Percentiles rank a stretch among this genome's conserved stretches.
Conservation (phyloP, 192 early-diverging fungal genomes). For the Entomortierella parvispora region DNA sequence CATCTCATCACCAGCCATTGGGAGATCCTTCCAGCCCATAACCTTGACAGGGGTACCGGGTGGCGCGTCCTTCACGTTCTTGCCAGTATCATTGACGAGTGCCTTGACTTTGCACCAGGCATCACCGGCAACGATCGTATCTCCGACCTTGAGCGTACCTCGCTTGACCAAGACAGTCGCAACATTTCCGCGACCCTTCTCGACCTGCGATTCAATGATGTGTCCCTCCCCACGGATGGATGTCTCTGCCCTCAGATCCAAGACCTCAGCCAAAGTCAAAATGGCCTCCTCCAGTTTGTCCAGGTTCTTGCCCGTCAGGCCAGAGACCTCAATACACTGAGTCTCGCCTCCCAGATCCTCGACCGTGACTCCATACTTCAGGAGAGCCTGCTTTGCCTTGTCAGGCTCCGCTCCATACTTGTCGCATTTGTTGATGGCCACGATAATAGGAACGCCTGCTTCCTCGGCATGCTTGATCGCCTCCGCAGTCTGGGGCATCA, state of each 20-base stretch:
- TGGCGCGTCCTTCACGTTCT: constrained; percentile 73
- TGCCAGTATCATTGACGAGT: constrained; percentile 84
- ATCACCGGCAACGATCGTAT: constrained; percentile 85
- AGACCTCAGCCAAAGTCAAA: constrained; percentile 83
- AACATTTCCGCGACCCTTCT: constrained; percentile 86
- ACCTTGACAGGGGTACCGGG: constrained; percentile 90
- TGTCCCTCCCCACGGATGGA: constrained; percentile 83
- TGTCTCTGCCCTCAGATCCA: constrained; percentile 87
- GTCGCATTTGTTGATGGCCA: constrained; percentile 99
- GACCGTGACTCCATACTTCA: constrained; percentile 82
- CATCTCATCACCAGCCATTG: constrained; percentile 89
- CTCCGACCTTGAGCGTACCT: constrained; percentile 85
- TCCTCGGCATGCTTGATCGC: constrained; percentile 92
- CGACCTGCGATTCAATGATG: constrained; percentile 89
- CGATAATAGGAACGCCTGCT: constrained; percentile 89
- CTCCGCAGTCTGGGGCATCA: constrained; percentile 98
- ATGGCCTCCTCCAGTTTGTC: constrained; percentile 92
- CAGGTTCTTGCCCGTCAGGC: constrained; percentile 84
- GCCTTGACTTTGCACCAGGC: constrained; percentile 88
- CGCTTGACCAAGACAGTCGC: constrained; percentile 90
- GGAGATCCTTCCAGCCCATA: constrained; percentile 94
- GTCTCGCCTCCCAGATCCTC: constrained; percentile 96
- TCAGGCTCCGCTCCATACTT: constrained; percentile 80
- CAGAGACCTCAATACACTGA: constrained; percentile 91
- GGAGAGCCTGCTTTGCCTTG: constrained; percentile 70